These are phyloP conservation scores for Phytophthora colocasiae DNA, from an alignment of 352 stramenopile species.

Conservation along the genomic window DNA sequence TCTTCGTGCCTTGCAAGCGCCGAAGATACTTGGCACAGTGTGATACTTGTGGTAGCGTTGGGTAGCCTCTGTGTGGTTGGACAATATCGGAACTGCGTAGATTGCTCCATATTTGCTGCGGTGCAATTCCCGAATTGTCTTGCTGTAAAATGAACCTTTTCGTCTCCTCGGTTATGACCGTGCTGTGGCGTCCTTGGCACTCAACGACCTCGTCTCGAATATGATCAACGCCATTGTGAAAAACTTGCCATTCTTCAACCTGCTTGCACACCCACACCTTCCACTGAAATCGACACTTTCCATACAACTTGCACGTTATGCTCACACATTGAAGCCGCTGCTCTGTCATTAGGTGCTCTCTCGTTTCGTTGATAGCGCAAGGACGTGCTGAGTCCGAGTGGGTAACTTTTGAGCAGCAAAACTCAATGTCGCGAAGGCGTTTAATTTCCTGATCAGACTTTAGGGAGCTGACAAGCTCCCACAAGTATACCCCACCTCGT, in stretches of 20 bases:
- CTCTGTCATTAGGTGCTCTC: conserved; percentile 10
- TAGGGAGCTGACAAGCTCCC: too few species aligned
- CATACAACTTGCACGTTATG: conserved; percentile 4
- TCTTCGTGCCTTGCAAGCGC: conserved; percentile 9
- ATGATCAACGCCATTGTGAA: background rate
- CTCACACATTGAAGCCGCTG: background rate
- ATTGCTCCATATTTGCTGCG: conserved; percentile 5
- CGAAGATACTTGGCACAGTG: conserved; percentile 14
- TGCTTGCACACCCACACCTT: background rate
- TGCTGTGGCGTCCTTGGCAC: background rate
- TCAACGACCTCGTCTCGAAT: background rate
- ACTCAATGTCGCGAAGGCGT: background rate
- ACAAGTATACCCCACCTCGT: too few species aligned
- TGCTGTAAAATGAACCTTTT: conserved; percentile 18
- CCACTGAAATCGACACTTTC: background rate
- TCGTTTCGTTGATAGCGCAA: background rate
- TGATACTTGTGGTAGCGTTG: conserved; percentile 4
- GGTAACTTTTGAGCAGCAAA: conserved; percentile 1
- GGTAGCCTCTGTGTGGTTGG: conserved; percentile 2
- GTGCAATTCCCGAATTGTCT: conserved; percentile 13
- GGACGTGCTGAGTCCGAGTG: conserved; percentile 4
- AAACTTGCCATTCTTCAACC: background rate
- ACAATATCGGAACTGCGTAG: conserved; percentile 8
- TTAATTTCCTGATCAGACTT: too few species aligned
- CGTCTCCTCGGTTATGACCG: background rate